Evolutionary conservation across 345 rosid genomes (phyloP), one percentile per base, ranked within the genome.

Genomic region (Corchorus capsularis): DNA sequence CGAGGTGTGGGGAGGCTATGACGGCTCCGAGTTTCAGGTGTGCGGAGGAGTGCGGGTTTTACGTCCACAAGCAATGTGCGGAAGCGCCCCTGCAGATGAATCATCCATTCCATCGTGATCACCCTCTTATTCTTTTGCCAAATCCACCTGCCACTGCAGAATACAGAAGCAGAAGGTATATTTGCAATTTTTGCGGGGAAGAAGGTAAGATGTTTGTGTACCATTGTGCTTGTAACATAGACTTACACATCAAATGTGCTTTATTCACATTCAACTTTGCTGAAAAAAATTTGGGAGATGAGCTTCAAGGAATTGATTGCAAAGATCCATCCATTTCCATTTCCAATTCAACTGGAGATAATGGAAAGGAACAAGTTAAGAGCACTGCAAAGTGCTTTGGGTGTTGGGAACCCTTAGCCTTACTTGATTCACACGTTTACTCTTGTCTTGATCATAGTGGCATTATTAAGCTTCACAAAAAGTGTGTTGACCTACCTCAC

Each of bases 231-330:
- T 71, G 73, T 52, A 0, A 34, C 13, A 0, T 69, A 7, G 60
- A 52, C 39, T 17, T 69, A 12, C 59, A 69, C 46, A 50, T 71
- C 43, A 71, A 55, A 37, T 71, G 74, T 54, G 63, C 74, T 7
- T 34, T 37, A 0, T 9, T 54, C n/a, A n/a, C 74, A 1, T n/a
- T 2, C 5, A 43, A 65, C 2, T 8, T 68, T 8, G 57, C 59
- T 54, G 32, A 53, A 17, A 50, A 35, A 4, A 54, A 49, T 2
- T 19, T 71, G 37, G 41, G 59, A 50, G 15, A 56, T 61, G 47
- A 73, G 16, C 32, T 61, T 47, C 2, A 73, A 62, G 50, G 1
- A 37, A 49, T 63, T 15, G 17, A 20, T 7, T 27, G 3, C 20
- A 35, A 35, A 49, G 61, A 74, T 74, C 49, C 69, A 32, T 32